Evolutionary conservation across 495 filamentous ascomycete genomes (phyloP).

Genomic region (Hypoxylon subgilvum): DNA sequence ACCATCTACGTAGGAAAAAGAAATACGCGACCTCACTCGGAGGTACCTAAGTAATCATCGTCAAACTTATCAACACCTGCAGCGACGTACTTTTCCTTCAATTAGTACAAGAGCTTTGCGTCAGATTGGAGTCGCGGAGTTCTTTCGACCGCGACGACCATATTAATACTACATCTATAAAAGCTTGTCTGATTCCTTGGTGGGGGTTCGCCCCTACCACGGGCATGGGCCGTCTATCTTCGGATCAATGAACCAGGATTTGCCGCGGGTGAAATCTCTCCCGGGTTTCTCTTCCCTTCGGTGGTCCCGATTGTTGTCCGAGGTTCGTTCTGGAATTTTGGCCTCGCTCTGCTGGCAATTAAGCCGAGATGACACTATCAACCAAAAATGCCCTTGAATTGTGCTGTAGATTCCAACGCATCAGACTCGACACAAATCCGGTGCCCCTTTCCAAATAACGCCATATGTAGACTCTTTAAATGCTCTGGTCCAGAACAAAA

Average conservation of each 20-base stretch:
- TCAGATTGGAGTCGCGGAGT: slow-evolving; percentile 18
- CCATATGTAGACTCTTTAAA: no score
- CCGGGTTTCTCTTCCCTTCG: slow-evolving; percentile 30
- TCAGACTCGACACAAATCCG: slow-evolving; percentile 1
- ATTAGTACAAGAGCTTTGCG: not conserved
- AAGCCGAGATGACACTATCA: slow-evolving; percentile 29
- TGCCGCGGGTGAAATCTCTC: slow-evolving; percentile 21
- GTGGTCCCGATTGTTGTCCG: slow-evolving; percentile 33
- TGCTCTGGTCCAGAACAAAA: no score
- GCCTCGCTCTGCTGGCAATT: slow-evolving; percentile 24
- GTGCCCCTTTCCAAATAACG: no score
- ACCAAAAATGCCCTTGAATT: slow-evolving; percentile 13
- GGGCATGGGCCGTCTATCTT: slow-evolving; percentile 19
- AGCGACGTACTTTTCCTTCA: no score
- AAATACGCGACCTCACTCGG: no score
- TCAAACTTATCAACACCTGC: no score
- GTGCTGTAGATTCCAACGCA: slow-evolving; percentile 8
- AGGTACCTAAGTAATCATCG: no score
- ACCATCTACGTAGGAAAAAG: not conserved
- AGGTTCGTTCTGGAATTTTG: slow-evolving; percentile 21
- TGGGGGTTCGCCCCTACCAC: slow-evolving; percentile 24
- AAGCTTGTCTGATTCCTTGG: slow-evolving; percentile 15
- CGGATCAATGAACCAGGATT: slow-evolving; percentile 29
- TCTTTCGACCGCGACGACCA: slow-evolving; percentile 14
- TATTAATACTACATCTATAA: no score